phyloP scores from a whole-genome alignment of 176 grass and related monocot species.

The Carex littledalei region DNA sequence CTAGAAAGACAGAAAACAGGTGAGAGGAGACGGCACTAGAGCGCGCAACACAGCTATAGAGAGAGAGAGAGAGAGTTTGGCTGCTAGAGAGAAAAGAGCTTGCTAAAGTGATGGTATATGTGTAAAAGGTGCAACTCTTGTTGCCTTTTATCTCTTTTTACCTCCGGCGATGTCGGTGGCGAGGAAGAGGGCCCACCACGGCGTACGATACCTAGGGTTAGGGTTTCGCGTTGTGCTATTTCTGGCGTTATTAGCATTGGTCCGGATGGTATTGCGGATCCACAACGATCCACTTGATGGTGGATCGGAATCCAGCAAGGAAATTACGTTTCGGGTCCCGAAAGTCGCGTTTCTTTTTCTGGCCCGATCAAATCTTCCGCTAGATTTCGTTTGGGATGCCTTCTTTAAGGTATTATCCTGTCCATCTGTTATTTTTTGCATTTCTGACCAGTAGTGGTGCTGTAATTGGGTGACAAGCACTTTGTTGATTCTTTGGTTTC shows the following conservation, averaged over 20 bases:
- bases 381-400: conserved; percentile 94
- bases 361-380: conserved; percentile 62
- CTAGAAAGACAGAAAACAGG: neutral
- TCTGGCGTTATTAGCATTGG: conserved; percentile 51
- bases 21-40: neutral
- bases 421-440: neutral
- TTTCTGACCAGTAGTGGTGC: neutral
- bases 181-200: conserved; percentile 27
- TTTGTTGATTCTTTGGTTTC: neutral
- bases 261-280: conserved; percentile 41
- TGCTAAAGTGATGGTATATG: neutral
- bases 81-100: neutral
- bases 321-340: conserved; percentile 7
- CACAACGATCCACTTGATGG: conserved; percentile 16
- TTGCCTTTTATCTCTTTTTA: neutral
- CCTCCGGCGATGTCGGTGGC: conserved; percentile 41
- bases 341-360: conserved; percentile 97
- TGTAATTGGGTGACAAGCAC: neutral
- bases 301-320: conserved; percentile 13
- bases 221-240: conserved; percentile 58
- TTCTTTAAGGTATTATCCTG: conserved; percentile 60
- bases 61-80: neutral
- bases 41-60: neutral
- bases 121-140: neutral
- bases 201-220: conserved; percentile 27